These are phyloP conservation scores for Cyphellophora attinorum DNA, from an alignment of 2,329 filamentous ascomycete species.

Conservation along the genomic window DNA sequence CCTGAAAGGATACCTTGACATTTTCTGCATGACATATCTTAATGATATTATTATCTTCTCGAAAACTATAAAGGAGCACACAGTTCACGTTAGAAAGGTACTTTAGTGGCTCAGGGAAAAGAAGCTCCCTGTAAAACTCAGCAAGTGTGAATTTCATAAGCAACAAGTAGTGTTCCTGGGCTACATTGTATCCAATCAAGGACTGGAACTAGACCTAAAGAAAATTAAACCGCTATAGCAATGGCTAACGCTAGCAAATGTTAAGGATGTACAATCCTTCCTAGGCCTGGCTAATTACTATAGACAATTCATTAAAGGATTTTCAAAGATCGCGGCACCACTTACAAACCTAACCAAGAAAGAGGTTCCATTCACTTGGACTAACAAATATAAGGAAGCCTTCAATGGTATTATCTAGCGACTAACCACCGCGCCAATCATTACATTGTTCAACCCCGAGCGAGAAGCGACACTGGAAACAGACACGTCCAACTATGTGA, in stretches of 20 bases:
- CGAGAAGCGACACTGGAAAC: conserved; percentile 7
- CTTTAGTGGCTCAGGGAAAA: conserved; percentile 7
- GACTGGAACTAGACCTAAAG: conserved; percentile 20
- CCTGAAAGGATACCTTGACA: conserved; percentile 5
- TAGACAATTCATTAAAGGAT: conserved; percentile 20
- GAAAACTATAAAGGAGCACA: conserved; percentile 18
- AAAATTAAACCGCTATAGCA: conserved; percentile 18
- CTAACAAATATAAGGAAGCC: conserved; percentile 1
- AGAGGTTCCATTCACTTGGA: conserved; percentile 4
- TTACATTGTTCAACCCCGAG: conserved; percentile 11
- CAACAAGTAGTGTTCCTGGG: conserved; percentile 22
- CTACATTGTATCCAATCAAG: conserved; percentile 19
- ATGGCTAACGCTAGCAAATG: conserved; percentile 14
- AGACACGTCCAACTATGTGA: conserved; percentile 9
- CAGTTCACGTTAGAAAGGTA: conserved; percentile 10
- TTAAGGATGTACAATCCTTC: conserved; percentile 19
- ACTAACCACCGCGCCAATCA: conserved; percentile 6
- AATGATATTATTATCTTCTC: conserved; percentile 21
- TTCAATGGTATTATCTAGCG: conserved; percentile 7
- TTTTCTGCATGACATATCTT: conserved; percentile 12
- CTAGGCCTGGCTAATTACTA: conserved; percentile 25
- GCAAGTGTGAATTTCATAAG: conserved; percentile 24
- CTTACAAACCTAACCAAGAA: conserved; percentile 12
- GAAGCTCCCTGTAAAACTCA: conserved; percentile 16
- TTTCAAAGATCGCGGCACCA: conserved; percentile 13